phyloP scores from a whole-genome alignment of 257 asterid genomes.

The Capsicum chinense region DNA sequence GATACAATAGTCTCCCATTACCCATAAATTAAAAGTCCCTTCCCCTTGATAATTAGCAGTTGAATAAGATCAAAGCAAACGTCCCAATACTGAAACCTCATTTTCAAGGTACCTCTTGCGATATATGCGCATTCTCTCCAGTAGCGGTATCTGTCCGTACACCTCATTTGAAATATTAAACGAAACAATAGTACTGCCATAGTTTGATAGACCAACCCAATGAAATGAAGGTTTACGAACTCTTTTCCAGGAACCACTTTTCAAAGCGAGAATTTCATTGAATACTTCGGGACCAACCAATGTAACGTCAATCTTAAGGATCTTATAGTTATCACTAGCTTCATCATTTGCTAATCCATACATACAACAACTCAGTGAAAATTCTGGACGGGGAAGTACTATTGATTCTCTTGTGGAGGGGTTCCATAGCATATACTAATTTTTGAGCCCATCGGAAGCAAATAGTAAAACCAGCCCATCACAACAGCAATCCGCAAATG shows the following conservation, averaged over 20 bases:
- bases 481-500: background rate
- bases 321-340: background rate
- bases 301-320: background rate
- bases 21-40: background rate
- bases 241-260: background rate
- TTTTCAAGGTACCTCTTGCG: no score
- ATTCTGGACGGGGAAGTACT: background rate
- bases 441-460: no score
- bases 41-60: background rate
- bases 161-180: background rate
- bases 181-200: background rate
- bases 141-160: background rate
- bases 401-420: background rate
- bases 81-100: background rate
- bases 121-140: background rate
- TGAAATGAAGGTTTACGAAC: background rate
- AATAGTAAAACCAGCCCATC: background rate
- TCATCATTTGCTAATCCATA: background rate
- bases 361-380: no score
- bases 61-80: background rate
- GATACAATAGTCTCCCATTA: background rate
- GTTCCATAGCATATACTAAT: background rate
- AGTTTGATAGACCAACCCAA: background rate
- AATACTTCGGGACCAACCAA: no score
- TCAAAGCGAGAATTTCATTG: background rate